Base-by-base conservation (phyloP, 1,284 basidiomycete genomes). In the Neonothopanus nambi region DNA sequence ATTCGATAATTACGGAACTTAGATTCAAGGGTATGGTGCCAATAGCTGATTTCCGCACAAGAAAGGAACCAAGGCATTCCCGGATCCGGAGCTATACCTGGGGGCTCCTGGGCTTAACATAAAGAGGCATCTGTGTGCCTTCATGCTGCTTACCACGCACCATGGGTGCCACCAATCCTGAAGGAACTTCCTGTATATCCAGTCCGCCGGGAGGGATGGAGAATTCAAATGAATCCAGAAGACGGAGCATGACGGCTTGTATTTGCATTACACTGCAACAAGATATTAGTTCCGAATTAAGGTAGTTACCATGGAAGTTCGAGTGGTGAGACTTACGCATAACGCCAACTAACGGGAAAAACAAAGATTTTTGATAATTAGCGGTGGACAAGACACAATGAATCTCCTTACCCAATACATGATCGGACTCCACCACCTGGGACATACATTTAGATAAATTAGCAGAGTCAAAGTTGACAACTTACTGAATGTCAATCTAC, bases 181-280 rank as follows among this genome's bases (percentile, higher is more conserved):
- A 56, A 11, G 59, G 48, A 7, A 55, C 53, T 20, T 60, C 40
- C 11, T 57, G 17, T n/a, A 67, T 59, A 20, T 50, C 48, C 40
- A 50, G 20, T 28, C 33, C 59, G 6, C 57, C 45, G 23, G 49
- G 54, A n/a, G 59, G 53, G 4, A 59, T 40, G 17, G 54, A 47
- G 42, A 63, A 66, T 46, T 61, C 56, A 52, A 67, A 66, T 8
- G 52, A 57, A 18, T 64, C 60, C 12, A 67, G 21, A 12, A 67
- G 46, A 33, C 60, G 56, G 21, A 56, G 52, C 11, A 65, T 44
- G 35, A 67, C 52, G 9, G 63, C 59, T 42, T 50, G 48, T 3
- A 42, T 15, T 41, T 50, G 26, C 48, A 50, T 50, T 26, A 50
- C 23, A 24, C 36, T 41, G 20, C 12, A 23, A 20, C 20, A 13